phyloP scores from a whole-genome alignment of 2,329 filamentous ascomycete species.

The Ceratocystis alfenasii region DNA sequence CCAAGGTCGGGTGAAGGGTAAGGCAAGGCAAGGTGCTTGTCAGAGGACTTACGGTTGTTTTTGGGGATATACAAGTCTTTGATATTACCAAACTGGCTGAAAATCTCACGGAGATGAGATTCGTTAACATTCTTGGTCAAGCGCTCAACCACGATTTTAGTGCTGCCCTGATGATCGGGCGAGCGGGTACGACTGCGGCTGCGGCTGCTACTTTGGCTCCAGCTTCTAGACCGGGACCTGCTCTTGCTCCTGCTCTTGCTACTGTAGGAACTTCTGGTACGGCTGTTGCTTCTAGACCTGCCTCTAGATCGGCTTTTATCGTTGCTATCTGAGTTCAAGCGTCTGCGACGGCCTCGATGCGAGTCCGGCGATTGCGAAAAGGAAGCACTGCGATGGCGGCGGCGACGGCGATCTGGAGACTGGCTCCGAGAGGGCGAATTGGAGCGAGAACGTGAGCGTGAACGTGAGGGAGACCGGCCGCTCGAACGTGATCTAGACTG shows the following conservation, averaged over 20 bases:
- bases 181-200: conserved; percentile 28
- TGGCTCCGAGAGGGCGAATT: not conserved
- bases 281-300: not conserved
- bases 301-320: conserved; percentile 28
- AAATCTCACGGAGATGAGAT: conserved; percentile 80
- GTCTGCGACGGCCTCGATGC: not conserved
- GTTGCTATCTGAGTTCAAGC: conserved; percentile 19
- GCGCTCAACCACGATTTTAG: conserved; percentile 85
- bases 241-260: conserved; percentile 16
- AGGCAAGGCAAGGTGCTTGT: not conserved
- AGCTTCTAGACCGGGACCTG: conserved; percentile 24
- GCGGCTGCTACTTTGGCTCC: conserved; percentile 28
- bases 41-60: conserved; percentile 57
- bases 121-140: conserved; percentile 91
- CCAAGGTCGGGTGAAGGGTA: not conserved
- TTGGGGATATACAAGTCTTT: conserved; percentile 81
- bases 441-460: not conserved
- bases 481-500: conserved; percentile 24
- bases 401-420: not conserved
- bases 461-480: conserved; percentile 14
- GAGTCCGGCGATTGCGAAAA: not conserved
- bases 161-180: not conserved
- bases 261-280: conserved; percentile 23
- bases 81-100: conserved; percentile 76
- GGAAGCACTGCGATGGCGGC: not conserved